Evolutionary conservation across 495 filamentous ascomycete genomes (phyloP).

Genomic region (Recurvomyces mirabilis): DNA sequence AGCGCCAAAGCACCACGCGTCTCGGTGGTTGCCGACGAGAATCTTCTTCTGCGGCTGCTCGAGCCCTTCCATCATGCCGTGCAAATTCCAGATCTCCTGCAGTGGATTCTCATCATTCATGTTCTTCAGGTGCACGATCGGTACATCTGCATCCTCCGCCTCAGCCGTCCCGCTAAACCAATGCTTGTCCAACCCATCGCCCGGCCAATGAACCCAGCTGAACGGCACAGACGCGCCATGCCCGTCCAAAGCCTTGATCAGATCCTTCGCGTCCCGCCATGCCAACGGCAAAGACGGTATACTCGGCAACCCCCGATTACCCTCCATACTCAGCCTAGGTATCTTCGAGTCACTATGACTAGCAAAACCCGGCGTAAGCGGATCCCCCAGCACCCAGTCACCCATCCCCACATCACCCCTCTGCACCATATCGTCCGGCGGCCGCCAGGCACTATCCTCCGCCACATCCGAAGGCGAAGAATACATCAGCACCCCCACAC

Average conservation of each 20-base stretch:
- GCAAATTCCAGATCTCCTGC: constrained; percentile 82
- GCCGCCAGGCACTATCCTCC: constrained; percentile 56
- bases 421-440: constrained; percentile 72
- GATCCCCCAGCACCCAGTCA: constrained; percentile 77
- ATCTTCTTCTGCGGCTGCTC: constrained; percentile 78
- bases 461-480: constrained; percentile 78
- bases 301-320: constrained; percentile 59
- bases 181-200: constrained; percentile 42
- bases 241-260: constrained; percentile 67
- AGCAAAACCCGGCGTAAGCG: constrained; percentile 76
- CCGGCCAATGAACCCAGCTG: constrained; percentile 61
- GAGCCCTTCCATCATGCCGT: constrained; percentile 67
- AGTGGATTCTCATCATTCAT: constrained; percentile 71
- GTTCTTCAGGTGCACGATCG: constrained; percentile 74
- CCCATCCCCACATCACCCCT: constrained; percentile 72
- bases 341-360: constrained; percentile 57
- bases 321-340: constrained; percentile 54
- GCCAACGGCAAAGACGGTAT: constrained; percentile 85
- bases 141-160: constrained; percentile 36
- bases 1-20: constrained; percentile 86
- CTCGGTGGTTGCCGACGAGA: constrained; percentile 86
- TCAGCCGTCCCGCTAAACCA: constrained; percentile 75
- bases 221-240: constrained; percentile 55
- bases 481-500: constrained; percentile 80
- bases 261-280: constrained; percentile 74